phyloP scores from a whole-genome alignment of 2,329 filamentous ascomycete species.

The Sclerotinia sclerotiorum region DNA sequence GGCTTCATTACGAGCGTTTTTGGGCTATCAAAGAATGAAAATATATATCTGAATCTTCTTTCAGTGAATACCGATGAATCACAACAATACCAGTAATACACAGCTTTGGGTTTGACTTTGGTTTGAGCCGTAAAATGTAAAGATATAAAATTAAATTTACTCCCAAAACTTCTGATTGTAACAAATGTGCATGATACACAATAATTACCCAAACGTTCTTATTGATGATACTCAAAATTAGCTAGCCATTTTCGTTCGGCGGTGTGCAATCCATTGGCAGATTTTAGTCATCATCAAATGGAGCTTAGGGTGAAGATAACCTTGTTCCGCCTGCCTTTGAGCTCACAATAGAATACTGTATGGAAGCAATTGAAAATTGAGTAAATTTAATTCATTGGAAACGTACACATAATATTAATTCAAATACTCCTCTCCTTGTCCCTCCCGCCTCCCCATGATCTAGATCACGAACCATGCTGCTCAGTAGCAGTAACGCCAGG shows the following conservation, averaged over 20 bases:
- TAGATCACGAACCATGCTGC: conserved; percentile 38
- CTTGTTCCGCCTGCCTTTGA: conserved; percentile 8
- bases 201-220: too few relatives aligned
- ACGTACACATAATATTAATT: conserved; percentile 1
- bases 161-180: too few relatives aligned
- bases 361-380: background rate
- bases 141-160: too few relatives aligned
- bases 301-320: conserved; percentile 1
- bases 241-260: background rate
- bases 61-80: too few relatives aligned
- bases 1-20: background rate
- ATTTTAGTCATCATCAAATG: background rate
- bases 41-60: conserved; percentile 1
- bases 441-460: conserved; percentile 35
- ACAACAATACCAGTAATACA: background rate
- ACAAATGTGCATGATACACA: too few relatives aligned
- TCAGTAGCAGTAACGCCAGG: conserved; percentile 35
- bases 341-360: background rate
- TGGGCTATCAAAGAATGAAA: conserved; percentile 7
- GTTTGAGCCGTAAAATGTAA: too few relatives aligned
- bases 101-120: too few relatives aligned
- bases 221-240: too few relatives aligned
- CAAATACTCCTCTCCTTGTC: conserved; percentile 31
- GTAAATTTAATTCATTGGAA: background rate
- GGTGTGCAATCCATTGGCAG: background rate